Evolutionary conservation across 2,329 filamentous ascomycete genomes (phyloP), one percentile per base, ranked within the genome.

Genomic region (Penicillium corylophilum): DNA sequence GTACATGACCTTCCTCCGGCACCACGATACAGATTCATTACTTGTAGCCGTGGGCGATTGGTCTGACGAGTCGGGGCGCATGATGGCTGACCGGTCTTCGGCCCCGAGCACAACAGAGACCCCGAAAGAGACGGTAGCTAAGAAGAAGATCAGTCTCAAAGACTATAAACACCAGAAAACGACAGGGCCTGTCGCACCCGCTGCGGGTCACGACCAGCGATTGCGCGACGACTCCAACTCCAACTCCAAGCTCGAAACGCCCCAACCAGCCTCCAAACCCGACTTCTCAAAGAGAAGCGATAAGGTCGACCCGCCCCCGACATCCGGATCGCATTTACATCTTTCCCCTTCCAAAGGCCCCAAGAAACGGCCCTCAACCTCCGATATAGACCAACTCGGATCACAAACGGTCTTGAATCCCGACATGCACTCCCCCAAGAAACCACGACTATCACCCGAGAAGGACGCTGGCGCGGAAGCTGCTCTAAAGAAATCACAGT

Each of bases 111-210:
- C 70, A 23, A 68, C 69, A 50, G 72, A 68, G 57, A 77, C 74
- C 18, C 73, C 78, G 33, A 65, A 60, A 40, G 69, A 63, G 46
- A 67, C 60, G 12, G 74, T 75, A 18, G 55, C 66, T 22, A 84
- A 82, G 71, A 85, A 84, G 73, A 85, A 84, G 67, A 84, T 86
- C 54, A 83, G 74, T 48, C 67, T 86, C 47, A 80, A 77, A 38
- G 82, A 81, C 35, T 86, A 85, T 68, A 84, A 82, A 68, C 81
- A 77, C 54, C 82, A 82, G 64, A 77, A 71, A 54, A 74, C 69
- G 48, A 72, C 65, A 38, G 68, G 64, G 9, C 53, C 67, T 10
- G 63, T 60, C 16, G 54, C 63, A 5, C 61, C 62, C 15, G 63
- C 67, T 15, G 55, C 66, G 40, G 55, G 50, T 42, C 63, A 62